phyloP scores from a whole-genome alignment of 257 asterid genomes.

The Ilex aquifolium region DNA sequence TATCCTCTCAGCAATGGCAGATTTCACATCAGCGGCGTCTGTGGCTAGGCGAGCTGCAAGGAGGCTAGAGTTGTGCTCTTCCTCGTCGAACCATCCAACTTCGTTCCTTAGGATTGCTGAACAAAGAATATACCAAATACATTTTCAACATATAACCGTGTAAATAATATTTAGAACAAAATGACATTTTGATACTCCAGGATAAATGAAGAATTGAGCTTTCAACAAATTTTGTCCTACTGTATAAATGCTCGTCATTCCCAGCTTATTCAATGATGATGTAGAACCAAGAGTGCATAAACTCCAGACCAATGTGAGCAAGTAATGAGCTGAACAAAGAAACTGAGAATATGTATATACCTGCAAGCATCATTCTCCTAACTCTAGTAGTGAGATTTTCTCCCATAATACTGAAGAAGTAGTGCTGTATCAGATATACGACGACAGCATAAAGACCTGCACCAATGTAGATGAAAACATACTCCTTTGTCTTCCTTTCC shows the following conservation, averaged over 20 bases:
- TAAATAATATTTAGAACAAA: background rate
- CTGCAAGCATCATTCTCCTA: slow-evolving; percentile 97
- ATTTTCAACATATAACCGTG: background rate
- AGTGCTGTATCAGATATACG: slow-evolving; percentile 89
- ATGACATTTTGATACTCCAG: no score
- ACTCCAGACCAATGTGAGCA: background rate
- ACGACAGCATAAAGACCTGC: slow-evolving; percentile 89
- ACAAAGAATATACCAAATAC: background rate
- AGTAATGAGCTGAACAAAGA: background rate
- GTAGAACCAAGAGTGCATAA: no score
- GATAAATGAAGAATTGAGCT: no score
- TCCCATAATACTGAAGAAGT: slow-evolving; percentile 97
- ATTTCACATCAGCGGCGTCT: slow-evolving; percentile 92
- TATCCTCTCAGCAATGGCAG: slow-evolving; percentile 97
- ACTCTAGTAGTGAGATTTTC: slow-evolving; percentile 96
- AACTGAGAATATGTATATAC: slow-evolving; percentile 23
- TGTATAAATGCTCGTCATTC: no score
- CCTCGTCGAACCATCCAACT: slow-evolving; percentile 99
- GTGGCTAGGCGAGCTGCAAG: slow-evolving; percentile 89
- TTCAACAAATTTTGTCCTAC: no score
- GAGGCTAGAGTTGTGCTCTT: slow-evolving; percentile 90
- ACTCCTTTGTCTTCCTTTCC: slow-evolving; percentile 88
- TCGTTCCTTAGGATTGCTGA: slow-evolving; percentile 92
- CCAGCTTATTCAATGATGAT: no score
- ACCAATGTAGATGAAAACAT: slow-evolving; percentile 80